Evolutionary conservation across 192 early-diverging fungal species (phyloP).

Genomic region (Coemansia sp.): DNA sequence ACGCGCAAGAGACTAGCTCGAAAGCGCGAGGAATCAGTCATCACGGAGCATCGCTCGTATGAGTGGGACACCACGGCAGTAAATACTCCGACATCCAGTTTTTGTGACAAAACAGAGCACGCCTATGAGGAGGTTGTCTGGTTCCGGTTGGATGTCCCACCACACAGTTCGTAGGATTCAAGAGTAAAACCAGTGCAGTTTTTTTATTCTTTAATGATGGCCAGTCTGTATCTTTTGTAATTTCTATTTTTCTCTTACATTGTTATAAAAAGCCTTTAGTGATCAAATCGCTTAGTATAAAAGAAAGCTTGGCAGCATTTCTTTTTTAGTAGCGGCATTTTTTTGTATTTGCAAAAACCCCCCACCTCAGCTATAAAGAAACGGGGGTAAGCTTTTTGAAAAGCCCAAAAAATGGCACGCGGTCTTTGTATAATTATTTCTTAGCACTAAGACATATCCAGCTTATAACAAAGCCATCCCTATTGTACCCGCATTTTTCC

Average conservation of each 20-base stretch:
- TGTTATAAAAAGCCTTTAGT: not conserved
- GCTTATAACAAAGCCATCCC: not conserved
- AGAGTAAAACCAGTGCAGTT: not conserved
- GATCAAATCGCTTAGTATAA: not conserved
- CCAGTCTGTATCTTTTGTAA: not conserved
- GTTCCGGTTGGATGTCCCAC: constrained; percentile 9
- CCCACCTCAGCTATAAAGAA: not conserved
- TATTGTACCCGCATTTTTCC: not conserved
- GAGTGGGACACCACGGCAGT: constrained; percentile 9
- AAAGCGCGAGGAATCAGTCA: not conserved
- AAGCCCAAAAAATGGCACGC: not conserved
- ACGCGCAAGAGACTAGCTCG: not conserved
- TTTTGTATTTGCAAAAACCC: not conserved
- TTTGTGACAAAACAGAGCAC: constrained; percentile 7
- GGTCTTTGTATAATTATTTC: not conserved
- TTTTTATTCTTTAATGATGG: no score
- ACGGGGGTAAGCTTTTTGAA: not conserved
- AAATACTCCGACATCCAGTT: constrained; percentile 5
- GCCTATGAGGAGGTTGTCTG: constrained; percentile 6
- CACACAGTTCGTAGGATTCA: not conserved
- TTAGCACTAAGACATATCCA: not conserved
- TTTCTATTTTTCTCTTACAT: constrained; percentile 8
- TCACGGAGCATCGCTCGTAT: constrained; percentile 1
- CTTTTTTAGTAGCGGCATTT: not conserved
- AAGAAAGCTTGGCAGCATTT: not conserved